Evolutionary conservation across 306 rosid species (phyloP), one percentile per base, ranked within the genome.

Genomic region (Trifolium subterraneum): DNA sequence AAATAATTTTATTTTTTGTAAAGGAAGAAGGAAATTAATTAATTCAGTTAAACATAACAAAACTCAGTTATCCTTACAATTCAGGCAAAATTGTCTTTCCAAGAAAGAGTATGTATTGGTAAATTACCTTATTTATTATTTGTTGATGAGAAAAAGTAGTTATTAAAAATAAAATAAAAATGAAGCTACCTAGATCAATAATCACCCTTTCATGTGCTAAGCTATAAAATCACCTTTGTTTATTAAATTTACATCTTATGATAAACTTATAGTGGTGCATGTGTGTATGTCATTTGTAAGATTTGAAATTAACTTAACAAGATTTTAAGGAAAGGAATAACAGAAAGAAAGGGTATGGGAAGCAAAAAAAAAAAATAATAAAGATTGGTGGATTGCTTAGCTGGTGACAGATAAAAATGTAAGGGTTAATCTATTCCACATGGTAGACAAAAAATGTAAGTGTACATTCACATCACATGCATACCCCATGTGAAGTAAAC

Each of bases 381-480:
- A 87, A 87, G 56, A 68, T 50, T 85, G 86, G 90, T 82, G 90
- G 92, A 86, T 74, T 84, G 96, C 86, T 89, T 84, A 88, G 97
- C 96, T 90, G 96, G 87, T 84, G 90, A 65, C 93, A 87, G 97
- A 90, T 86, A 86, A 90, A 86, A 89, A 90, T 84, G 64, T 15
- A 74, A 75, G 88, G 87, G 86, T 89, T 79, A 89, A 86, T 82
- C 81, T 93, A 93, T 96, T 82, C 81, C 97, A 93, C 97, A 91
- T 89, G 97, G 96, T 77, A 87, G 91, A 91, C 92, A 87, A 81
- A 85, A 81, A 50, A 82, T 81, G 96, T 71, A 82, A 86, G 88
- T 86, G 89, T 86, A 71, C 88, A 89, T 86, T 87, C 96, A 88
- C 89, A 85, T 84, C 92, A 87, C 95, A 89, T 87, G 96, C 86